Conservation (phyloP, 192 early-diverging fungal genomes). For the Coemansia brasiliensis region DNA sequence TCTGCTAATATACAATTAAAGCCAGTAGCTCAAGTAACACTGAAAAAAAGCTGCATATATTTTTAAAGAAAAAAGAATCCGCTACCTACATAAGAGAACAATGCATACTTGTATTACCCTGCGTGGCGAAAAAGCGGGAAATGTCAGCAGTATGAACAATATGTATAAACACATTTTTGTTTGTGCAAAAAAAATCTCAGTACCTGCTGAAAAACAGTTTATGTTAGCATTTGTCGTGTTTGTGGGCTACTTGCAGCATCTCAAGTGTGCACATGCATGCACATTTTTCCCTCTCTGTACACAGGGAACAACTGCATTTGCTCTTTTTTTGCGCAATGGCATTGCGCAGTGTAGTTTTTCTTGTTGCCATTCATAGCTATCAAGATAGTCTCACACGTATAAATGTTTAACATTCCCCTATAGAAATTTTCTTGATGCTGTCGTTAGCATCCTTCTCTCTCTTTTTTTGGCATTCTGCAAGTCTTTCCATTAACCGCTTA, state of each 20-base stretch:
- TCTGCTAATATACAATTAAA: no score
- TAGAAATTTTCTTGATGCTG: no score
- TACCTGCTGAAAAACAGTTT: no score
- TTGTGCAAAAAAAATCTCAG: no score
- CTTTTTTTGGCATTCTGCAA: background rate
- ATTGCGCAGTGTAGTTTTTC: background rate
- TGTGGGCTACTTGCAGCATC: slow-evolving; percentile 6
- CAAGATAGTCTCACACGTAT: background rate
- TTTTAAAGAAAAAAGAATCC: no score
- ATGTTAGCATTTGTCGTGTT: slow-evolving; percentile 4
- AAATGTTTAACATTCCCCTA: background rate
- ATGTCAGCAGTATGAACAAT: slow-evolving; percentile 8
- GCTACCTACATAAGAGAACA: background rate
- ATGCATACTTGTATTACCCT: slow-evolving; percentile 1
- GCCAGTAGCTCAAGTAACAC: no score
- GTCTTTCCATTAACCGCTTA: background rate
- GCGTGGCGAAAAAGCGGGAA: slow-evolving; percentile 1
- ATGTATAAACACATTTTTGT: background rate
- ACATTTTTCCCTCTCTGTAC: slow-evolving; percentile 7
- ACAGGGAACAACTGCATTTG: slow-evolving; percentile 1
- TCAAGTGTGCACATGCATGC: slow-evolving; percentile 16
- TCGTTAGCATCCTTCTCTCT: background rate
- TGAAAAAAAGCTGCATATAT: no score
- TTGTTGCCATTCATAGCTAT: background rate
- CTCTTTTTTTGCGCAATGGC: slow-evolving; percentile 9